Conservation (phyloP, 192 early-diverging fungal genomes). For the Anaeromyces robustus region DNA sequence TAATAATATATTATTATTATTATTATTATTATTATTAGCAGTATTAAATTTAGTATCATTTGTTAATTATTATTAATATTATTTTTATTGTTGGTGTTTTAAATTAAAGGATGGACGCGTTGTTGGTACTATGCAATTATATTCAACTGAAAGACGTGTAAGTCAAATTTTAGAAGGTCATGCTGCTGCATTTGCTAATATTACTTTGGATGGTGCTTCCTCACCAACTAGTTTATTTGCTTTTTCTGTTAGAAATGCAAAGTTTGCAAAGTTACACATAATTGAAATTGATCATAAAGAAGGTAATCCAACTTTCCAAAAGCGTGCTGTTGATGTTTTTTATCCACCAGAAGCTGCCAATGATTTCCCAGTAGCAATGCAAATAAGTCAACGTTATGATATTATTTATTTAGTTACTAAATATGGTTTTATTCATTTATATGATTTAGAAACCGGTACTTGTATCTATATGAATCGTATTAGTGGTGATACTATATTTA, state of each 20-base stretch:
- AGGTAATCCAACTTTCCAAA: slow-evolving; percentile 74
- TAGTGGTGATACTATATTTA: slow-evolving; percentile 95
- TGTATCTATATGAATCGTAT: slow-evolving; percentile 98
- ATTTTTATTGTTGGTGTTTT: neutral
- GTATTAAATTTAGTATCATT: too few species aligned
- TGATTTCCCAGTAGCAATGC: slow-evolving; percentile 96
- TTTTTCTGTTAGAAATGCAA: slow-evolving; percentile 70
- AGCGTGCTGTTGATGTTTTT: slow-evolving; percentile 79
- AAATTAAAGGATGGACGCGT: slow-evolving; percentile 57
- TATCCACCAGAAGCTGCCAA: slow-evolving; percentile 90
- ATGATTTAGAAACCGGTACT: slow-evolving; percentile 84
- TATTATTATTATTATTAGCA: too few species aligned
- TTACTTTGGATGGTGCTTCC: slow-evolving; percentile 58
- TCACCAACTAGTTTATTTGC: slow-evolving; percentile 79
- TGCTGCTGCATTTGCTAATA: slow-evolving; percentile 84
- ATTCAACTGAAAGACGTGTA: slow-evolving; percentile 77
- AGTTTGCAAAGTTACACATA: slow-evolving; percentile 80
- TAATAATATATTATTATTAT: neutral
- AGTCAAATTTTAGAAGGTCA: slow-evolving; percentile 94
- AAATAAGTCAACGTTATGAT: slow-evolving; percentile 83
- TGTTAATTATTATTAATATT: too few species aligned
- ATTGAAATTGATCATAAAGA: slow-evolving; percentile 93
- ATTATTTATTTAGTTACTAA: slow-evolving; percentile 94
- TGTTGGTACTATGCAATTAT: slow-evolving; percentile 92
- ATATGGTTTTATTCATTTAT: slow-evolving; percentile 93